A percentile compares a stretch with the other conserved stretches of the same genome.
Conservation (phyloP, 805 yeast genomes). For the Alloascoidea hylecoeti region DNA sequence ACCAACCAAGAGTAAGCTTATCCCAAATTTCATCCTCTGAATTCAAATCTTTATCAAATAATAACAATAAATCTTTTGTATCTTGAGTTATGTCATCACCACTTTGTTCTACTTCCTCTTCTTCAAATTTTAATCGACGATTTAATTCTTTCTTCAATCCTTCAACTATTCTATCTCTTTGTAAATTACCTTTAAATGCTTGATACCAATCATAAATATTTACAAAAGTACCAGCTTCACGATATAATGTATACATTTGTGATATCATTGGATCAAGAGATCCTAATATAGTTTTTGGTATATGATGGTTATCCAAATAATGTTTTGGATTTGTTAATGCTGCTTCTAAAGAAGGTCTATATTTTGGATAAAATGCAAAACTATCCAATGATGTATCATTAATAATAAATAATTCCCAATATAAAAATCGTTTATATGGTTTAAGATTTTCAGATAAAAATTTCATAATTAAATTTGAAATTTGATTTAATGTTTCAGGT, state of each 20-base stretch:
- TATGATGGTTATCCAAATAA: slow-evolving; percentile 12
- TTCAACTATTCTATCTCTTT: slow-evolving; percentile 13
- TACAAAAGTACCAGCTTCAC: slow-evolving; percentile 63
- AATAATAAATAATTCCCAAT: slow-evolving; percentile 28
- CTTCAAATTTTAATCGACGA: slow-evolving; percentile 3
- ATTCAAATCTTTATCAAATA: slow-evolving; percentile 9
- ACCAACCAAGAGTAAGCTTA: slow-evolving; percentile 51
- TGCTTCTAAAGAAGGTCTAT: slow-evolving; percentile 24
- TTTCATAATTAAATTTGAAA: neutral
- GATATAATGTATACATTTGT: slow-evolving; percentile 49
- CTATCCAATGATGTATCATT: slow-evolving; percentile 18
- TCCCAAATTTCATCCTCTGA: slow-evolving; percentile 39
- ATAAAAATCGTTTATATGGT: slow-evolving; percentile 8
- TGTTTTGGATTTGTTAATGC: slow-evolving; percentile 26
- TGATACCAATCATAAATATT: slow-evolving; percentile 55
- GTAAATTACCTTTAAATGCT: slow-evolving; percentile 41
- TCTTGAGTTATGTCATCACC: too few relatives aligned
- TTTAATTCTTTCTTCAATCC: slow-evolving; percentile 4
- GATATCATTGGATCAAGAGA: slow-evolving; percentile 36
- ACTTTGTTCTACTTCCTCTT: neutral
- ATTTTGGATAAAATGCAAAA: slow-evolving; percentile 27
- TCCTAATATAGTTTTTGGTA: slow-evolving; percentile 16
- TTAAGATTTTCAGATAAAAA: neutral
- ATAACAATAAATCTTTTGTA: neutral
- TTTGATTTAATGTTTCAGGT: too few relatives aligned